Conservation (phyloP, 495 filamentous ascomycete species). For the Penicillium argentinense region DNA sequence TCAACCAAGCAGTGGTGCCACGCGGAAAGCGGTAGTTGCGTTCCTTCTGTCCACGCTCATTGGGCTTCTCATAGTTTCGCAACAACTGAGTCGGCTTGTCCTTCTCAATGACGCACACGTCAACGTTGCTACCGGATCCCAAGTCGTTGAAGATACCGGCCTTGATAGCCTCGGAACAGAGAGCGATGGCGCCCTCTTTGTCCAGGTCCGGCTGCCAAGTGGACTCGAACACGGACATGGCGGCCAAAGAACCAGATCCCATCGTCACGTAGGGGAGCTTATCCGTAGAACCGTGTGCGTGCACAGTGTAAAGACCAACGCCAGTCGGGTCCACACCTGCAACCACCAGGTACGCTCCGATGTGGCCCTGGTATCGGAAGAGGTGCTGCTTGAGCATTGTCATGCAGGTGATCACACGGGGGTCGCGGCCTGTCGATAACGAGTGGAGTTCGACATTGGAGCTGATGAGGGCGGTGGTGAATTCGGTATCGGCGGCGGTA, state of each 20-base stretch:
- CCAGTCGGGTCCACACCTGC: constrained; percentile 97
- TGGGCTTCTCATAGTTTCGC: constrained; percentile 89
- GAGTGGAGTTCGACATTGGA: constrained; percentile 97
- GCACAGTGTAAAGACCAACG: constrained; percentile 94
- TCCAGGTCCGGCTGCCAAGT: constrained; percentile 83
- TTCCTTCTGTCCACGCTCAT: constrained; percentile 87
- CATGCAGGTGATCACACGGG: constrained; percentile 98
- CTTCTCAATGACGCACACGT: constrained; percentile 89
- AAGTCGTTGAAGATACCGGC: constrained; percentile 99
- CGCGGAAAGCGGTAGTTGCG: constrained; percentile 85
- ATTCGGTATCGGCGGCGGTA: constrained; percentile 98
- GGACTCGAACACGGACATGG: constrained; percentile 98
- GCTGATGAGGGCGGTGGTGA: constrained; percentile 97
- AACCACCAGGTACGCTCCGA: constrained; percentile 97
- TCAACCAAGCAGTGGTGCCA: constrained; percentile 90
- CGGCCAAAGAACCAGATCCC: constrained; percentile 93
- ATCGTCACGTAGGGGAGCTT: constrained; percentile 99
- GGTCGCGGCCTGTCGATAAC: constrained; percentile 91
- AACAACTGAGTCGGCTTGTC: constrained; percentile 86
- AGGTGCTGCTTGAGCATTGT: constrained; percentile 99
- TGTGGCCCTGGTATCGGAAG: constrained; percentile 96
- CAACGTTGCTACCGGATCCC: constrained; percentile 95
- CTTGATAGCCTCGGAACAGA: constrained; percentile 86
- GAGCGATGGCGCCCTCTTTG: constrained; percentile 75
- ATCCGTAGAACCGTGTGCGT: constrained; percentile 97